Conservation (phyloP, 2,329 filamentous ascomycete genomes). For the Fusarium piperis region DNA sequence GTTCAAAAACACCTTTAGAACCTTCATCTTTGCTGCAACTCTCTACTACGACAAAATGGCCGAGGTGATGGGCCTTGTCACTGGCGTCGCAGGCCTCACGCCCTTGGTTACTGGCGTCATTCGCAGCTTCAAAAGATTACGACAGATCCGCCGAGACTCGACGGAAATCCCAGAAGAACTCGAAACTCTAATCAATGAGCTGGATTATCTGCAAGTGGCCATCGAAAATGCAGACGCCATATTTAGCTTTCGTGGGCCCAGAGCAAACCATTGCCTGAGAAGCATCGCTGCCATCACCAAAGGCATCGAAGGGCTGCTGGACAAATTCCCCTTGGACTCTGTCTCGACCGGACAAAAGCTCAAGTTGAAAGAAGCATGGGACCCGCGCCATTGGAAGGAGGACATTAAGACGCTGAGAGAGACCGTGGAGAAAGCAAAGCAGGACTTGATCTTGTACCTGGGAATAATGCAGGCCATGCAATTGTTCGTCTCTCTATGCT, state of each 20-base stretch:
- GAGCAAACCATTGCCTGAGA: not conserved
- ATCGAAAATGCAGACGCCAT: not conserved
- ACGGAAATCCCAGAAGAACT: not conserved
- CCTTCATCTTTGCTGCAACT: accelerated
- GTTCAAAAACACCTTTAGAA: not conserved
- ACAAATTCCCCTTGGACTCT: accelerated
- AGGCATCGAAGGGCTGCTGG: not conserved
- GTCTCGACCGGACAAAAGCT: not conserved
- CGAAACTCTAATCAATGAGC: not conserved
- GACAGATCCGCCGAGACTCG: not conserved
- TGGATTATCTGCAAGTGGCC: accelerated
- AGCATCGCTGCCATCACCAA: not conserved
- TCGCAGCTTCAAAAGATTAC: not conserved
- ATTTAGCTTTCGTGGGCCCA: accelerated
- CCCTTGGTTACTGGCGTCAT: not conserved
- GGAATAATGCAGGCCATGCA: not conserved
- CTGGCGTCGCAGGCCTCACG: not conserved
- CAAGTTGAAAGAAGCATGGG: not conserved
- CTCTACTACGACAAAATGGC: not conserved
- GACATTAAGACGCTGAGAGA: accelerated
- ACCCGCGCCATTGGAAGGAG: not conserved
- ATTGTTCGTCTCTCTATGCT: not conserved
- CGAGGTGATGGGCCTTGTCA: not conserved
- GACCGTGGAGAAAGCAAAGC: not conserved
- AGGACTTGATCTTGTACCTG: not conserved